Evolutionary conservation across 2,329 filamentous ascomycete genomes (phyloP), one percentile per base, ranked within the genome.

Genomic region (Aspergillus neotritici): DNA sequence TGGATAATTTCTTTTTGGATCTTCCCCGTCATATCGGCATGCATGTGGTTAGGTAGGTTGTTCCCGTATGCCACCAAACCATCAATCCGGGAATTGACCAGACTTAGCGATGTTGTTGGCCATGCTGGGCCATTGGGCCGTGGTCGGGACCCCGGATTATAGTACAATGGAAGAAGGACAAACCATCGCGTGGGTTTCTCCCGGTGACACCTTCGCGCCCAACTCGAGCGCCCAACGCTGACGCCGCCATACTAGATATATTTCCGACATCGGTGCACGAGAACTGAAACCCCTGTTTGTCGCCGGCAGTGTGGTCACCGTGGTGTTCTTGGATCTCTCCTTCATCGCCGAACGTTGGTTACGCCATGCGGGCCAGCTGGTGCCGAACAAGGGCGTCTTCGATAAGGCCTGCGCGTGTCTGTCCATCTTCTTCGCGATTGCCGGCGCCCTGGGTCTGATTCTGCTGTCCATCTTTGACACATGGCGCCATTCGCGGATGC

Each of bases 391-490:
- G 50, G 60, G 67, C 16, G 31, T 48, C 14, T 54, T 62, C 15
- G 62, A 73, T 58, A 69, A 70, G 48, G 14, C 55, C 14, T 65
- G 68, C 39, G 61, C 67, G 8, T 50, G 66, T 11, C 41, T 57
- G 1, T 68, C 69, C 2, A 67, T 70, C 31, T 54, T 68, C 31
- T 86, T 90, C 51, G 86, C 89, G 9, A 61, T 91, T 34, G 67
- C 83, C 16, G 93, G 93, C 40, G 89, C 87, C 0, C 74, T 76
- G 0, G 91, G 91, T 3, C 69, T 98, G 34, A 88, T 95, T 50
- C 73, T 90, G 5, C 75, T 98, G 32, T 83, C 83, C 50, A 82
- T 95, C 54, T 96, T 94, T 65, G 88, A 97, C 65, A 93, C 87
- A 0, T 66, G 76, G n/a, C 70, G 73, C 43, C 79, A 95, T 62